Percentiles rank a stretch among this genome's conserved stretches.
Conservation (phyloP, 2,329 filamentous ascomycete species). For the Ramularia collo-cygni region DNA sequence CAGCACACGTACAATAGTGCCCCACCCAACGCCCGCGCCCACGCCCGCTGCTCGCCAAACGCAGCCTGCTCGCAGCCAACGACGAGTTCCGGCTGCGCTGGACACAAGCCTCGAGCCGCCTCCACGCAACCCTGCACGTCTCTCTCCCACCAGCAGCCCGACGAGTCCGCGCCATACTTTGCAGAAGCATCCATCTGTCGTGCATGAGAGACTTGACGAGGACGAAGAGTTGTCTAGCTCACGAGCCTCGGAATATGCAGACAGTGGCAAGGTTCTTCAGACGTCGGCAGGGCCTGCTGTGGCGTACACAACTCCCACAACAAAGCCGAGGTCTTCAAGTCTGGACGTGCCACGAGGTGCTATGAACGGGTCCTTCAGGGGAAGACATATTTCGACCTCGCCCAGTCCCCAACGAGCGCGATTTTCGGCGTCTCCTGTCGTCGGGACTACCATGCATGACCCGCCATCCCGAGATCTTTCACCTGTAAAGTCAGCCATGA, state of each 20-base stretch:
- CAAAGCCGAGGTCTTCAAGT: constrained; percentile 23
- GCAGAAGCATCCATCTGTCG: constrained; percentile 29
- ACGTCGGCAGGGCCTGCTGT: constrained; percentile 21
- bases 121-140: constrained; percentile 26
- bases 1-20: constrained; percentile 25
- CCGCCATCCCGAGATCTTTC: constrained; percentile 66
- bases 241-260: constrained; percentile 4
- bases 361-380: constrained; percentile 11
- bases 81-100: constrained; percentile 9
- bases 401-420: constrained; percentile 62
- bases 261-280: constrained; percentile 9
- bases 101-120: constrained; percentile 22
- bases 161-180: constrained; percentile 16
- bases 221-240: constrained; percentile 19
- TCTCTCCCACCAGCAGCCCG: constrained; percentile 24
- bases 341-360: constrained; percentile 27
- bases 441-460: constrained; percentile 55
- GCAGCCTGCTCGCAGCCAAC: neutral
- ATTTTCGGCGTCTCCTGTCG: constrained; percentile 55
- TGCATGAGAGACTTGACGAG: constrained; percentile 27
- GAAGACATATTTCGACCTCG: constrained; percentile 23
- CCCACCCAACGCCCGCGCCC: constrained; percentile 3
- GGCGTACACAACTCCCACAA: constrained; percentile 15
- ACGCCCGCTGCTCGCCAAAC: constrained; percentile 3
- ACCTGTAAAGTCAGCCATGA: constrained; percentile 70